Conservation (phyloP, 1,284 basidiomycete genomes). For the Puccinia horiana region DNA sequence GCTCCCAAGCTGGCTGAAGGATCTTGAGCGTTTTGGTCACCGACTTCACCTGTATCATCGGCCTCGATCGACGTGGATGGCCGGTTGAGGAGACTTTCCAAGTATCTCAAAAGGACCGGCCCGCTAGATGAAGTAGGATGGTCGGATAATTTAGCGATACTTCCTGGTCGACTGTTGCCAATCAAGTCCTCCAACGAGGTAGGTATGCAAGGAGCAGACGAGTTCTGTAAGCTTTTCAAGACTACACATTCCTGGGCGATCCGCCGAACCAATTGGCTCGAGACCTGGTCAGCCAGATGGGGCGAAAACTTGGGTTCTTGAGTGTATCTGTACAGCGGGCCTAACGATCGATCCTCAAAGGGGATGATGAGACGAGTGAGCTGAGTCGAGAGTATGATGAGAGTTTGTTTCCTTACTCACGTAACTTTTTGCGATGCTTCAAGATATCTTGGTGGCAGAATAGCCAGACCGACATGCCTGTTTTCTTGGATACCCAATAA, state of each 20-base stretch:
- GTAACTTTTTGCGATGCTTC: conserved; percentile 42
- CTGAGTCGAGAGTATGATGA: background rate
- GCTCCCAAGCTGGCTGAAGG: conserved; percentile 13
- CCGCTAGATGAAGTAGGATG: conserved; percentile 21
- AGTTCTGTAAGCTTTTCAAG: background rate
- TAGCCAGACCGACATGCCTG: conserved; percentile 37
- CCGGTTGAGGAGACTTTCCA: background rate
- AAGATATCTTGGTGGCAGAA: conserved; percentile 40
- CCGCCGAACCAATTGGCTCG: conserved; percentile 31
- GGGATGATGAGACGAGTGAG: background rate
- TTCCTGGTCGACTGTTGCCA: background rate
- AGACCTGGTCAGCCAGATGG: conserved; percentile 31
- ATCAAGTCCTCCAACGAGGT: background rate
- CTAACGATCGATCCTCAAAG: background rate
- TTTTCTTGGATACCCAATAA: conserved; percentile 36
- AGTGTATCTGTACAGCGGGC: conserved; percentile 35
- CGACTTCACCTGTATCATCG: background rate
- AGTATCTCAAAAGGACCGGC: background rate
- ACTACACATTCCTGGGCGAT: conserved; percentile 42
- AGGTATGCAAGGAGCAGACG: background rate
- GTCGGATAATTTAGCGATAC: background rate
- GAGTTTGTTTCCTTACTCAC: conserved; percentile 4
- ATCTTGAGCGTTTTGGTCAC: background rate
- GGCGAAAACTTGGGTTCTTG: conserved; percentile 33
- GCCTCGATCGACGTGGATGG: background rate